These are phyloP conservation scores for Arthroderma sp. DNA, from an alignment of 2,329 filamentous ascomycete genomes.

Conservation along the genomic window DNA sequence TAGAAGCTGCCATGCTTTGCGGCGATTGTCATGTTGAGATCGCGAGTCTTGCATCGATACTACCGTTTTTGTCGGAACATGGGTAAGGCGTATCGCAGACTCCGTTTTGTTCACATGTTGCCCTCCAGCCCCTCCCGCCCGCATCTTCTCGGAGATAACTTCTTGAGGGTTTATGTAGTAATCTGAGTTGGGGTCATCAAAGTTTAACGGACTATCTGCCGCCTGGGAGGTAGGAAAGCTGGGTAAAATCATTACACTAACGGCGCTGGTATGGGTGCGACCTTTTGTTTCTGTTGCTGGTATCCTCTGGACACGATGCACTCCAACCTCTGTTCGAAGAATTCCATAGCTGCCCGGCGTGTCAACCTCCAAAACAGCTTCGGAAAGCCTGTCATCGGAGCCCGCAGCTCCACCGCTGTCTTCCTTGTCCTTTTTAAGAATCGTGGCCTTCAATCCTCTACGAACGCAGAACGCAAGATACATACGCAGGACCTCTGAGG, in stretches of 20 bases:
- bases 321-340: constrained; percentile 78
- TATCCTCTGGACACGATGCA: constrained; percentile 88
- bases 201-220: constrained; percentile 43
- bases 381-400: constrained; percentile 58
- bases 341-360: constrained; percentile 64
- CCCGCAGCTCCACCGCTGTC: constrained; percentile 43
- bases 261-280: constrained; percentile 84
- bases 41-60: constrained; percentile 88
- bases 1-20: constrained; percentile 74
- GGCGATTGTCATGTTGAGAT: constrained; percentile 79
- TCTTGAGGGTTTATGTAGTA: constrained; percentile 82
- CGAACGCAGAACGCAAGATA: constrained; percentile 67
- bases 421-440: constrained; percentile 74
- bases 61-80: constrained; percentile 71
- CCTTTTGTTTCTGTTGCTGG: constrained; percentile 85
- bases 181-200: constrained; percentile 75
- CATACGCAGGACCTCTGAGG: constrained; percentile 78
- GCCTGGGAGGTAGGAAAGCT: constrained; percentile 51
- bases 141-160: constrained; percentile 76
- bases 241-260: constrained; percentile 82
- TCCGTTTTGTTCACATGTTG: constrained; percentile 99
- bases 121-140: constrained; percentile 79
- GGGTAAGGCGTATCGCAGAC: constrained; percentile 84
- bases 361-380: constrained; percentile 76
- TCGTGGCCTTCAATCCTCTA: constrained; percentile 49